Evolutionary conservation across 2,329 filamentous ascomycete genomes (phyloP).

Genomic region (Aureobasidium namibiae): DNA sequence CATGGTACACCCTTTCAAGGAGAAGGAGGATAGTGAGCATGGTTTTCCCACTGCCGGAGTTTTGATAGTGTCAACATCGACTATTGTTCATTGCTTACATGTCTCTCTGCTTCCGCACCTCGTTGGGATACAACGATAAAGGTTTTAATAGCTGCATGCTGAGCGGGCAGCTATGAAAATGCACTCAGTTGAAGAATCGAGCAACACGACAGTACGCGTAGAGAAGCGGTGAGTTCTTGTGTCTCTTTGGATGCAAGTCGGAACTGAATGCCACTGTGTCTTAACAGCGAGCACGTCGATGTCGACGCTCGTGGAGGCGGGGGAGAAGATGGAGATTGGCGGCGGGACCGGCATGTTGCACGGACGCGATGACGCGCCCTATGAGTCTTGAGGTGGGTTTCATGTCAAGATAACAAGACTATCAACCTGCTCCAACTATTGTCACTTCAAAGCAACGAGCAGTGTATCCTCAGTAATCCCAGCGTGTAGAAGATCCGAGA

Average conservation of each 20-base stretch:
- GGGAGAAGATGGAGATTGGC: background rate
- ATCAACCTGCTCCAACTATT: background rate
- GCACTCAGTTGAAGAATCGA: too few species aligned
- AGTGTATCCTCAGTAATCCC: background rate
- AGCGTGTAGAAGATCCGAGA: background rate
- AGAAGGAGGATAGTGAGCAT: background rate
- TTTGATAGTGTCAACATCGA: background rate
- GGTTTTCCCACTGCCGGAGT: conserved; percentile 3
- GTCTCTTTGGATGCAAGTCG: too few species aligned
- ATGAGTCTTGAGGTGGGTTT: background rate
- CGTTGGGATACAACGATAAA: too few species aligned
- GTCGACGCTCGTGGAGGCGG: too few species aligned
- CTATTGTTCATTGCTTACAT: background rate
- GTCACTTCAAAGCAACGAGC: background rate
- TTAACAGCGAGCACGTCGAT: too few species aligned
- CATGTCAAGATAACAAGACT: too few species aligned
- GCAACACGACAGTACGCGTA: too few species aligned
- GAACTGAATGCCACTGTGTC: too few species aligned
- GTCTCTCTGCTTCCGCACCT: too few species aligned
- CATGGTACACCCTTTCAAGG: background rate
- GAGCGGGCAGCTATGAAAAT: too few species aligned
- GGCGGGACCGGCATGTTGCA: background rate
- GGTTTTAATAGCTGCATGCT: too few species aligned
- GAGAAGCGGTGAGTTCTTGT: too few species aligned
- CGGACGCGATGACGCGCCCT: conserved; percentile 4